Evolutionary conservation across 257 asterid genomes (phyloP).

Genomic region (Thymus quinquecostatus): DNA sequence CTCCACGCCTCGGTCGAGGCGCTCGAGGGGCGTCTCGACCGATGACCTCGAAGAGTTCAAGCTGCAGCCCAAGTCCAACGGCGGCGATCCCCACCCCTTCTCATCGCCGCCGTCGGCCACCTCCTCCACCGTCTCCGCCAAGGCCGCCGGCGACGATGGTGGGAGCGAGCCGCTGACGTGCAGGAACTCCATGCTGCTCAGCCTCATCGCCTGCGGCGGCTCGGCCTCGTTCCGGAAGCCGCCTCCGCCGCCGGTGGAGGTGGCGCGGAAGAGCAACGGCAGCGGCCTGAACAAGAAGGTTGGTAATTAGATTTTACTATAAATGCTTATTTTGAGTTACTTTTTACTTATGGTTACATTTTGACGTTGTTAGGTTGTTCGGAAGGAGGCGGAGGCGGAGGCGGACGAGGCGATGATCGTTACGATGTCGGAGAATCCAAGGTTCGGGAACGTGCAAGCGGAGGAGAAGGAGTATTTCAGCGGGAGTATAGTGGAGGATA

Average conservation of each 20-base stretch:
- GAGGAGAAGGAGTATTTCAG: conserved; percentile 88
- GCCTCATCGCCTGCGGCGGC: conserved; percentile 84
- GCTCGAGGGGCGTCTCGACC: conserved; percentile 66
- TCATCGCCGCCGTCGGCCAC: conserved; percentile 69
- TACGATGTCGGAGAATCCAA: conserved; percentile 87
- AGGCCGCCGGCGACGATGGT: conserved; percentile 35
- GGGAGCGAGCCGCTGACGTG: conserved; percentile 53
- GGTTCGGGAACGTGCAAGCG: conserved; percentile 67
- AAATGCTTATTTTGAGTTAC: neutral
- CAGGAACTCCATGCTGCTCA: conserved; percentile 70
- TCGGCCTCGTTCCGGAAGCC: conserved; percentile 59
- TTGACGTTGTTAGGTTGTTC: conserved; percentile 14
- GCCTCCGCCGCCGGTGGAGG: conserved; percentile 27
- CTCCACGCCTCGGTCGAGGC: conserved; percentile 29
- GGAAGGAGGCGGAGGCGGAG: conserved; percentile 46
- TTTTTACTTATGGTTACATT: neutral
- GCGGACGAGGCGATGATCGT: conserved; percentile 54
- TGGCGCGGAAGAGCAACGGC: conserved; percentile 54
- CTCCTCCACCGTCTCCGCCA: conserved; percentile 55
- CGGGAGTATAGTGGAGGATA: conserved; percentile 83
- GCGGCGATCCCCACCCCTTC: conserved; percentile 23
- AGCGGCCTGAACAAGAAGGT: conserved; percentile 55
- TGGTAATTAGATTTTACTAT: neutral
- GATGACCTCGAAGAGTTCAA: conserved; percentile 47
- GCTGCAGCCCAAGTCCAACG: conserved; percentile 24